Base-by-base conservation (phyloP, 169 alveolate genomes). In the Plasmodium gallinaceum region DNA sequence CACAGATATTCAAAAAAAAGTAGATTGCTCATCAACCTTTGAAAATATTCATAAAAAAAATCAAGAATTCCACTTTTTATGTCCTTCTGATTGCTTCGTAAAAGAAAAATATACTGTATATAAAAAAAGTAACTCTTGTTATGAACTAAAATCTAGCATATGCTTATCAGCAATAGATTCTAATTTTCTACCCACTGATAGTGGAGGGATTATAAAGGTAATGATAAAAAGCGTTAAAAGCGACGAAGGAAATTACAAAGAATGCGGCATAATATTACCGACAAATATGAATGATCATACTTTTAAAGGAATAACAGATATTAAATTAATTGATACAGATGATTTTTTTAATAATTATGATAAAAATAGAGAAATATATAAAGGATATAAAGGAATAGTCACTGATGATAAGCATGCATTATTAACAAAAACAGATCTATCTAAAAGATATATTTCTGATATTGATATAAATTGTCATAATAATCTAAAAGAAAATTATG, bases 331-430 rank as follows among this genome's bases (percentile, higher is more conserved):
- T 20, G 91, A 83, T 61, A 83, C 58, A 85, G 91, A 83, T 73
- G 91, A 83, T 46, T 83, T 83, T 45, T 83, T 83, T 61, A 20
- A 43, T 26, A 83, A 83, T 48, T 83, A 39, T 83, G 85, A 83
- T 9, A 10, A 18, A 26, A 83, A 83, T 61, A 68, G 48, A 52
- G 78, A 62, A 39, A 6, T 83, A n/a, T 83, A 83, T 48, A 24
- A 43, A 70, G 91, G 91, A 5, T 83, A 83, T 48, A 83, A 57
- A 83, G 91, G 91, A 7, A 72, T 83, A 16, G 91, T 83, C 60
- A 69, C 91, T n/a, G 91, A 83, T 54, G 91, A 83, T 54, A 83
- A 69, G 39, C 91, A 83, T 58, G 51, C 91, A 2, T 48, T 83
- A 22, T 39, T 83, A 48, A 57, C 85, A 42, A 83, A 69, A 83